Evolutionary conservation across 495 filamentous ascomycete species (phyloP).

Genomic region (Penicillium subrubescens): DNA sequence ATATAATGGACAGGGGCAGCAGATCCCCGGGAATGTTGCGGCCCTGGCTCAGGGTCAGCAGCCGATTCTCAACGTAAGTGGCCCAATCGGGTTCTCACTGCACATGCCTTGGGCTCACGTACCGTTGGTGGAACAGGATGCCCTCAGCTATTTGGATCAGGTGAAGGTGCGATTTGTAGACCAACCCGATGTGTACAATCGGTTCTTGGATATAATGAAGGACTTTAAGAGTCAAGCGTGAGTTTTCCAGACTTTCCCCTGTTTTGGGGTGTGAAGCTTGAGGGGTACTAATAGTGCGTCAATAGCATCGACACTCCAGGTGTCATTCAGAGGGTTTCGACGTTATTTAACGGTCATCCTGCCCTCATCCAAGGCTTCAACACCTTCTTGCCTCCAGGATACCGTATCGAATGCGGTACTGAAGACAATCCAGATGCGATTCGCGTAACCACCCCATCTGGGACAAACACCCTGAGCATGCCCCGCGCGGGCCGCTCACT

Average conservation of each 20-base stretch:
- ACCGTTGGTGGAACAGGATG: constrained; percentile 64
- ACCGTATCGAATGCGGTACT: constrained; percentile 93
- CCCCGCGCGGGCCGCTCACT: constrained; percentile 53
- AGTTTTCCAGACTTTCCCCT: constrained; percentile 35
- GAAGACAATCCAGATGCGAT: constrained; percentile 93
- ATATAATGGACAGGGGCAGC: constrained; percentile 46
- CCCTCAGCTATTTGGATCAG: constrained; percentile 95
- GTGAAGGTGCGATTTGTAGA: constrained; percentile 98
- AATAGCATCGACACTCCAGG: constrained; percentile 93
- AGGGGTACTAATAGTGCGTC: neutral
- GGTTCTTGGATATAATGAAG: constrained; percentile 99
- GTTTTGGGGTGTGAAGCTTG: neutral
- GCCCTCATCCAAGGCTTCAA: constrained; percentile 98
- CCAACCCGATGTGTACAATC: constrained; percentile 96
- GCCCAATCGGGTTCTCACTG: constrained; percentile 7
- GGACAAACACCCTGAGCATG: constrained; percentile 66
- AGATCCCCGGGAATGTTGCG: constrained; percentile 58
- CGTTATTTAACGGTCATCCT: constrained; percentile 95
- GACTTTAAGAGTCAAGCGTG: constrained; percentile 98
- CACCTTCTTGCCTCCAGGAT: constrained; percentile 95
- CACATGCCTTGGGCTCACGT: constrained; percentile 16
- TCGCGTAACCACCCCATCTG: constrained; percentile 94
- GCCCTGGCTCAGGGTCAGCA: constrained; percentile 82
- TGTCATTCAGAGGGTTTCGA: constrained; percentile 94
- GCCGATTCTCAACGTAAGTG: constrained; percentile 86